Evolutionary conservation across 148 eudicot species (phyloP), one percentile per base, ranked within the genome.

Genomic region (Silene uniflora): DNA sequence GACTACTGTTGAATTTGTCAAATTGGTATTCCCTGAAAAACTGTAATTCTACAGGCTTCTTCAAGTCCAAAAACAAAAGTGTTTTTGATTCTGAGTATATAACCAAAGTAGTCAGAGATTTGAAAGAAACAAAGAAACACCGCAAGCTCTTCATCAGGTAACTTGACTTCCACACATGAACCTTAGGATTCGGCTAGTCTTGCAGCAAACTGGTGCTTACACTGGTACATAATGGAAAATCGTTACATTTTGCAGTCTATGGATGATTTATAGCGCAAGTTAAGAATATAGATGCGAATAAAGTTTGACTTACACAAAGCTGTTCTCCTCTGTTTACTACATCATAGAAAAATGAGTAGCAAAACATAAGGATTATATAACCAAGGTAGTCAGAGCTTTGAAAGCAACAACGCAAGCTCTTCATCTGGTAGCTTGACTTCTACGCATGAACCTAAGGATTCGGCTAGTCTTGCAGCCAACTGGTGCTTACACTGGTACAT

Each of bases 141-240:
- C 5, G 98, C 98, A 39, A 94, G 88, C 78, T 94, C 86, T 75
- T 94, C 90, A 78, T 94, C 98, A 14, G 98, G 75, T 44, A 91
- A 83, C 79, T 82, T 84, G 27, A 86, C 86, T 68, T 94, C 87
- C 7, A 87, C 65, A 79, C 92, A 94, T 27, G 80, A 75, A 78
- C 92, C 93, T 49, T 85, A 56, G 11, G 92, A 87, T 67, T 88
- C 84, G 61, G 97, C 93, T 65, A 92, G 90, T 78, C 97, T 90
- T 62, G 98, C 98, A 73, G 98, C 98, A 77, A 95, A 76, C 81
- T 95, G 98, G 82, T 95, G 98, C 85, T 95, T 95, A 80, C 98
- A 95, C 97, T 95, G 84, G 46, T 23, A 70, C 35, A 24, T 23
- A 5, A 80, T 14, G 67, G 39, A 63, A 64, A 75, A 62, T 17